Base-by-base conservation (phyloP, 345 rosid species). In the Citrus glauca region DNA sequence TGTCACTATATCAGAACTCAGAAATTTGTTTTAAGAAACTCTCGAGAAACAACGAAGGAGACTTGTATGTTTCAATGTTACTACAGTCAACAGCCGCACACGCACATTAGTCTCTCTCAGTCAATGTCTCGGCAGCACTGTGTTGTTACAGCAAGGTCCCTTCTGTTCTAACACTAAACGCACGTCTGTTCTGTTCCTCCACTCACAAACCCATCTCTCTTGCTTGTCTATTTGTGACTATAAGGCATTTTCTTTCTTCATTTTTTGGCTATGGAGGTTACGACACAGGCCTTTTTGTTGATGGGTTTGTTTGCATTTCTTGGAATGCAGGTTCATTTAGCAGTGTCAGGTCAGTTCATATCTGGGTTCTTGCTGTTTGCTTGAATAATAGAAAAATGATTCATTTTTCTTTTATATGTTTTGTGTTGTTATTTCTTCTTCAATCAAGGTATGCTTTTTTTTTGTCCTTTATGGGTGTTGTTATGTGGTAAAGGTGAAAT, bases 281-380 rank as follows among this genome's bases (percentile, higher is more conserved):
- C 28, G 60, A 61, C 76, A 48, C 74, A 56, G 76, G 69, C 71
- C 68, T 77, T 90, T 78, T 81, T 88, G 77, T 81, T 86, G 56
- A 60, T 90, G 85, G 86, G 86, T 81, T 80, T 84, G 42, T 64
- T 86, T 71, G 81, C 88, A 32, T 82, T 86, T 81, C 81, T 85
- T 74, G 85, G 81, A 76, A 72, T 82, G 84, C 90, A 85, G 75
- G 84, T 88, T 71, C 93, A 91, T 62, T 65, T 71, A 25, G 56
- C 74, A 66, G 35, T 81, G 61, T 90, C 90, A 73, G 97, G 97
- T 91, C 85, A 48, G 82, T 86, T 62, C 78, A 28, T 57, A 19
- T 42, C 42, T 53, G 35, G 71, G 32, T 57, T 70, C 50, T 57
- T 69, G 19, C n/a, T 33, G 28, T 60, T 69, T 66, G 35, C 27